Percentiles rank a stretch among this genome's conserved stretches.
Conservation (phyloP, 306 rosid species). For the Sindora glabra region DNA sequence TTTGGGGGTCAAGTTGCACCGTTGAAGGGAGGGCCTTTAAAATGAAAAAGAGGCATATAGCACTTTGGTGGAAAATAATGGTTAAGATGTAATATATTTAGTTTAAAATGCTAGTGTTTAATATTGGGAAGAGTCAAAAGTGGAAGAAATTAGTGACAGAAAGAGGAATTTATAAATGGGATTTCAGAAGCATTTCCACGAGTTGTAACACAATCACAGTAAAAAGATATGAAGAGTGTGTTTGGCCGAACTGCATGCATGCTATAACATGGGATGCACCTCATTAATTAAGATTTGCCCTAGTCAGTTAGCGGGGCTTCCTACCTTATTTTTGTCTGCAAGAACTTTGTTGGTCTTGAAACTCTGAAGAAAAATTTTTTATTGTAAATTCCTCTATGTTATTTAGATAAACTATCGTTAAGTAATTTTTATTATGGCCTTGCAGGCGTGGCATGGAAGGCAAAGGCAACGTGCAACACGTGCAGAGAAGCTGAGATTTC, state of each 20-base stretch:
- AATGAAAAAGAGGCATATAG: neutral
- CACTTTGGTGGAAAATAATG: neutral
- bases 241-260: neutral
- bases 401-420: too few species aligned
- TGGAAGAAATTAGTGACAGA: neutral
- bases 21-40: too few species aligned
- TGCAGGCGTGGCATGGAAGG: constrained; percentile 96
- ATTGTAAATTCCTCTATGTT: too few species aligned
- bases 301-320: neutral
- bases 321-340: neutral
- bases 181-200: neutral
- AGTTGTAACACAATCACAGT: neutral
- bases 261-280: neutral
- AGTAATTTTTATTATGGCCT: too few species aligned
- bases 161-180: neutral
- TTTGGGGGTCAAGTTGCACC: too few species aligned
- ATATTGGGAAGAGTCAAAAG: neutral
- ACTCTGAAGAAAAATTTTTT: neutral
- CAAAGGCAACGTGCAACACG: constrained; percentile 95
- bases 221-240: neutral
- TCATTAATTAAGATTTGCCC: neutral
- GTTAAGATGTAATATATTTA: neutral
- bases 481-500: constrained; percentile 95
- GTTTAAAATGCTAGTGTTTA: neutral
- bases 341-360: neutral